Evolutionary conservation across 2,329 filamentous ascomycete species (phyloP).

Genomic region (Triangularia verruculosa): DNA sequence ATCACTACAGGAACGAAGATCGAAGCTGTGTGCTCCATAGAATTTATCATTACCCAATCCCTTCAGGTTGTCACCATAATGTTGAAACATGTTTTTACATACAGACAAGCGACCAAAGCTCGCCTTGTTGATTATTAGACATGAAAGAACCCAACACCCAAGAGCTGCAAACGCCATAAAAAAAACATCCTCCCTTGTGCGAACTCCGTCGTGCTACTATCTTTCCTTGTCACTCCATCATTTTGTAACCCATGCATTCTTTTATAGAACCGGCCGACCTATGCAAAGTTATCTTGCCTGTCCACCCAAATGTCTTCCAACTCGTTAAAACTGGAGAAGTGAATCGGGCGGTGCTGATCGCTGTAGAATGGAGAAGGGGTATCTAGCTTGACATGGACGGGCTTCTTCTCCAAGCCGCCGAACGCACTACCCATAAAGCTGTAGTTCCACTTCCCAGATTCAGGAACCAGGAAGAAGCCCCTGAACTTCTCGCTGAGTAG

Average conservation of each 20-base stretch:
- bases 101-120: background rate
- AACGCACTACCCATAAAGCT: conserved; percentile 95
- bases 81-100: background rate
- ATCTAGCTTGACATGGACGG: conserved; percentile 88
- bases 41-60: background rate
- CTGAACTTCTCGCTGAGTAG: conserved; percentile 89
- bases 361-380: conserved; percentile 89
- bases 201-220: background rate
- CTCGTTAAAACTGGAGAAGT: conserved; percentile 97
- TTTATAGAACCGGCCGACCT: conserved; percentile 24
- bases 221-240: background rate
- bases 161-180: background rate
- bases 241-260: background rate
- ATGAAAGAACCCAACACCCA: background rate
- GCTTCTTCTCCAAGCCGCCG: conserved; percentile 83
- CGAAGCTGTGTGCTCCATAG: background rate
- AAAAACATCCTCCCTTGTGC: background rate
- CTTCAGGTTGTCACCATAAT: background rate
- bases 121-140: background rate
- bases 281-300: conserved; percentile 88
- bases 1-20: background rate
- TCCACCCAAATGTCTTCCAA: conserved; percentile 97
- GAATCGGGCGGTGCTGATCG: conserved; percentile 84
- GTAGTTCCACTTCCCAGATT: conserved; percentile 92
- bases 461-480: conserved; percentile 94